phyloP scores from a whole-genome alignment of 345 rosid species.

The Rhizophora apiculata region DNA sequence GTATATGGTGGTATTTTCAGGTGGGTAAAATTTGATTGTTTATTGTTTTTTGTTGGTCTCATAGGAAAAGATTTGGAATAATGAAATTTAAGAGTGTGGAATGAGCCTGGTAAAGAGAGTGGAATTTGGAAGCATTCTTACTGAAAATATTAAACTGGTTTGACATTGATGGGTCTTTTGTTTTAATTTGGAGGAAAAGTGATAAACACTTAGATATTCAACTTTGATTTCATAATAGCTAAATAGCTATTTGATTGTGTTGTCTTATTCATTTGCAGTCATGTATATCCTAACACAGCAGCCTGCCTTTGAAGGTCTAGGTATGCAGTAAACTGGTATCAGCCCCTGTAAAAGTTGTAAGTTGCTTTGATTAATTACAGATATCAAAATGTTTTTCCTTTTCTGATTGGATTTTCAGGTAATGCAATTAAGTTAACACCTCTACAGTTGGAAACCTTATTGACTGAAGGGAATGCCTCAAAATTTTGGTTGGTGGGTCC shows the following conservation, averaged over 20 bases:
- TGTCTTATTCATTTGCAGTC: constrained; percentile 41
- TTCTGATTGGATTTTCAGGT: constrained; percentile 41
- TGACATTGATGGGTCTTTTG: not conserved
- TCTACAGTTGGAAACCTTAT: constrained; percentile 71
- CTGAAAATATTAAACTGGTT: not conserved
- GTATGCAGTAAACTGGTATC: constrained; percentile 35
- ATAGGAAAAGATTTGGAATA: no score
- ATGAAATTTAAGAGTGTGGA: no score
- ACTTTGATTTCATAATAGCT: not conserved
- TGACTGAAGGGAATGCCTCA: constrained; percentile 71
- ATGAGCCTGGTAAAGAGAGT: no score
- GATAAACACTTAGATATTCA: not conserved
- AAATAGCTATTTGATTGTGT: not conserved
- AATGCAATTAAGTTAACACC: constrained; percentile 68
- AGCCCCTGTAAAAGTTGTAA: not conserved
- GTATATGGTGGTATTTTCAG: constrained; percentile 58
- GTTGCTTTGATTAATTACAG: not conserved
- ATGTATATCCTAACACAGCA: constrained; percentile 62
- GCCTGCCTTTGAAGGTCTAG: constrained; percentile 62
- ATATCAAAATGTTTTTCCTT: not conserved
- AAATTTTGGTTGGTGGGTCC: constrained; percentile 86
- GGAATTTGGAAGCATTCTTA: no score
- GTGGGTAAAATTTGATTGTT: constrained; percentile 24
- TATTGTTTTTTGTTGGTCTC: not conserved
- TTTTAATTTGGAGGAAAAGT: not conserved